Conservation (phyloP, 352 stramenopile species). For the Phytophthora uliginosa region DNA sequence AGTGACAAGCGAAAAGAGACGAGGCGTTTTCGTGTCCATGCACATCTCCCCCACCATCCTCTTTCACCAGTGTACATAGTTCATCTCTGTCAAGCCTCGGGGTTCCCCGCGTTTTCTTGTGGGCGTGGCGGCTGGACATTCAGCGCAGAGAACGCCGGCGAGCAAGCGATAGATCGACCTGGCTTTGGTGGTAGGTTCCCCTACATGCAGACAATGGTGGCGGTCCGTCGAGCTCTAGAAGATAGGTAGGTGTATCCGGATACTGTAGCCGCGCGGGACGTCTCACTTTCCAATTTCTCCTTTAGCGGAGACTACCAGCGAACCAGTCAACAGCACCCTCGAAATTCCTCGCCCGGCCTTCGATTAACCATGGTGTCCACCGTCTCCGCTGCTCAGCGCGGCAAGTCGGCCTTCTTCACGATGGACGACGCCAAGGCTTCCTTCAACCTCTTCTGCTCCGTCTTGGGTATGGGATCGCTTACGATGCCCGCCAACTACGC, state of each 20-base stretch:
- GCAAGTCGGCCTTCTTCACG: slow-evolving; percentile 50
- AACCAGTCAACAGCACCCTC: slow-evolving; percentile 9
- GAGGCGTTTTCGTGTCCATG: neutral
- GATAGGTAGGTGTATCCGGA: neutral
- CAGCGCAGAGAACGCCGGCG: slow-evolving; percentile 16
- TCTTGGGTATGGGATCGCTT: slow-evolving; percentile 65
- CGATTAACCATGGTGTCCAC: slow-evolving; percentile 29
- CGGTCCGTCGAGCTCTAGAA: slow-evolving; percentile 8
- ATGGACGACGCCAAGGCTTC: slow-evolving; percentile 60
- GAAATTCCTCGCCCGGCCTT: neutral
- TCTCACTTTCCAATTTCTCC: slow-evolving; percentile 42
- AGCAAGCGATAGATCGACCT: neutral
- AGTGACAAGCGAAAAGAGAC: slow-evolving; percentile 2
- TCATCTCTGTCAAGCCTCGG: neutral
- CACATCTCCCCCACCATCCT: neutral
- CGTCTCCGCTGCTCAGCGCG: slow-evolving; percentile 19
- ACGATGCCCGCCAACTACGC: slow-evolving; percentile 66
- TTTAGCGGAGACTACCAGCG: slow-evolving; percentile 20
- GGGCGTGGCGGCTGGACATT: neutral
- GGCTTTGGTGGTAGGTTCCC: slow-evolving; percentile 2
- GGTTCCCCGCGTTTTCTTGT: neutral
- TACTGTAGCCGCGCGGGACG: neutral
- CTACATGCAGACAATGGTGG: slow-evolving; percentile 20
- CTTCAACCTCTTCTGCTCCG: slow-evolving; percentile 56
- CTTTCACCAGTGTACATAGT: slow-evolving; percentile 2